Base-by-base conservation (phyloP, 495 filamentous ascomycete species). In the Penicillium pulvis region DNA sequence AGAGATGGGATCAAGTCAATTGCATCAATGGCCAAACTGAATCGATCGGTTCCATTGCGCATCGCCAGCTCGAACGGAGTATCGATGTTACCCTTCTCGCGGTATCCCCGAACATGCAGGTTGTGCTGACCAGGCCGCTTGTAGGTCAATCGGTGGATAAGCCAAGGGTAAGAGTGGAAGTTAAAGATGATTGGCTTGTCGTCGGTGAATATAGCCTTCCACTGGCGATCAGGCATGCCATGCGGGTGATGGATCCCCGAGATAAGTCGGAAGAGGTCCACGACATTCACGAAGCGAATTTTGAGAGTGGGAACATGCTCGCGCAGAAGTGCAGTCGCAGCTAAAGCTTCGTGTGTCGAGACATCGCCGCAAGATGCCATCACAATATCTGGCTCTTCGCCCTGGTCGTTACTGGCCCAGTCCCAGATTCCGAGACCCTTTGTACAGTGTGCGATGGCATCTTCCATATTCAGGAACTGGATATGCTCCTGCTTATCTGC, bases 41-140 rank as follows among this genome's bases (percentile, higher is more conserved):
- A 91, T 30, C 87, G 76, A 69, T 90, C 87, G 3, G 87, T 87
- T 51, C 83, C 75, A 69, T 91, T 91, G 50, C 87, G 77, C 65
- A 90, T 83, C 10, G 87, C 87, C 41, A 91, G 71, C 68, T 90
- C 86, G 33, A 90, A 83, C 5, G 87, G 87, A 0, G 87, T 90
- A 66, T 91, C 86, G 65, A 90, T 91, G 61, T 90, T 90, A 42
- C 87, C 87, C 79, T 90, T 90, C 79, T 90, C 87, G 63, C 79
- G 83, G 74, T 90, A 90, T 0, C 86, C 88, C 24, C 85, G 75
- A n/a, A 90, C 87, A 62, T 88, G 86, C 51, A 90, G 65, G 68
- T 87, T 85, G 17, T 75, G 57, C 53, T 79, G 79, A 14, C 85
- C 86, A 0, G 81, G 81, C 0, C 86, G 84, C 75, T 87, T 87